These are phyloP conservation scores for Climacium dendroides DNA, from an alignment of 225 moss, liverwort and hornwort genomes.

Conservation along the genomic window DNA sequence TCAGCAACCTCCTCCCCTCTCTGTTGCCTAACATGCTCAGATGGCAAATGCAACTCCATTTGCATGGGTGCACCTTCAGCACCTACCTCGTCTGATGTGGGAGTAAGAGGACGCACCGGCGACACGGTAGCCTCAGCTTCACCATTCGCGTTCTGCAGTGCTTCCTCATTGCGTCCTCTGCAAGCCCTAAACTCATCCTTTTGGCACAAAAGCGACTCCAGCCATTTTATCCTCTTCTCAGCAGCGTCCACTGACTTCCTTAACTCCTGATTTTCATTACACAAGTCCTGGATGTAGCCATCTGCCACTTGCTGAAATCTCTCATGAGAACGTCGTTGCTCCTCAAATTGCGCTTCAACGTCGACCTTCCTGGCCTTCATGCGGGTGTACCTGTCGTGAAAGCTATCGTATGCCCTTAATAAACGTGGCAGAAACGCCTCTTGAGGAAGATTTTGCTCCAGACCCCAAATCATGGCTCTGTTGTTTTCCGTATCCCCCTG, in stretches of 20 bases:
- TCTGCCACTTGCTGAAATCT: constrained; percentile 43
- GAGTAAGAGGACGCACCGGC: constrained; percentile 7
- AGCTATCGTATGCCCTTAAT: constrained; percentile 14
- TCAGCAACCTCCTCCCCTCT: neutral
- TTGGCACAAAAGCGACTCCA: constrained; percentile 26
- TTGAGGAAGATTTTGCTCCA: constrained; percentile 9
- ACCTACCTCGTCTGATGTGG: neutral
- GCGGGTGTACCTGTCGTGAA: constrained; percentile 22
- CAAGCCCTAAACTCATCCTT: constrained; percentile 7
- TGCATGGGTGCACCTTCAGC: neutral
- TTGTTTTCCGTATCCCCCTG: neutral
- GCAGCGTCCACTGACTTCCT: constrained; percentile 17
- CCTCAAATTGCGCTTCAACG: constrained; percentile 31
- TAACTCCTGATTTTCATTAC: constrained; percentile 30
- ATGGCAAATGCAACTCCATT: neutral
- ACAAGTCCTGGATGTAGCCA: constrained; percentile 28
- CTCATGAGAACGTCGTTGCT: constrained; percentile 18
- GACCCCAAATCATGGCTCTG: neutral
- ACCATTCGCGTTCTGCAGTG: neutral
- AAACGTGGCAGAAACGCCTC: constrained; percentile 30
- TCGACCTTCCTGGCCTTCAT: constrained; percentile 33
- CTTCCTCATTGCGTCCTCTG: neutral
- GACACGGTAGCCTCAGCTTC: neutral
- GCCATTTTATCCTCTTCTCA: constrained; percentile 21
- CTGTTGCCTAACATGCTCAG: neutral